Conservation (phyloP, 208 protist species). For the Trichomonas gallinae region DNA sequence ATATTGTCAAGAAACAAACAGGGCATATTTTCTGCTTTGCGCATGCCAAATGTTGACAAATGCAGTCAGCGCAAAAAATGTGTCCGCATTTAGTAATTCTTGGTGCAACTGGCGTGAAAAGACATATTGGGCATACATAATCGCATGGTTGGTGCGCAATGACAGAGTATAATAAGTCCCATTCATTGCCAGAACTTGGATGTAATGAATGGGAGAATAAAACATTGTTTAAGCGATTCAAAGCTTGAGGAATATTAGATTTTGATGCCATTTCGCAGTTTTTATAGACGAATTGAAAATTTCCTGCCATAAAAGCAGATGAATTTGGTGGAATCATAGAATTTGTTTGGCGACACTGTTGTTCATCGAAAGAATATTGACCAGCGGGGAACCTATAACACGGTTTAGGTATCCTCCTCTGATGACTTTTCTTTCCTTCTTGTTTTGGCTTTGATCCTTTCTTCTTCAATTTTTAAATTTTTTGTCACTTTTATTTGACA, state of each 20-base stretch:
- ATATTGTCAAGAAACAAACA: background rate
- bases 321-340: background rate
- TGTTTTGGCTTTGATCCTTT: background rate
- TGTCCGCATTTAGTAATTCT: background rate
- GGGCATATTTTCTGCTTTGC: background rate
- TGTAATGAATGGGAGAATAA: background rate
- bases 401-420: background rate
- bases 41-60: background rate
- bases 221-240: background rate
- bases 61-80: conserved; percentile 3
- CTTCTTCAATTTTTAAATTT: background rate
- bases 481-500: background rate
- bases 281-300: background rate
- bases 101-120: background rate
- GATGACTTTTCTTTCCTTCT: background rate
- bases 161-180: background rate
- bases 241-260: background rate
- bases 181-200: background rate
- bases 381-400: background rate
- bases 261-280: background rate
- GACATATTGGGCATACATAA: background rate
- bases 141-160: background rate
- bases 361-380: background rate
- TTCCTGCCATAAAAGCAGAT: background rate
- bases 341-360: background rate